Percentiles rank a stretch among this genome's conserved stretches.
Evolutionary conservation across 345 rosid species (phyloP).

Genomic region (Jatropha curcas): DNA sequence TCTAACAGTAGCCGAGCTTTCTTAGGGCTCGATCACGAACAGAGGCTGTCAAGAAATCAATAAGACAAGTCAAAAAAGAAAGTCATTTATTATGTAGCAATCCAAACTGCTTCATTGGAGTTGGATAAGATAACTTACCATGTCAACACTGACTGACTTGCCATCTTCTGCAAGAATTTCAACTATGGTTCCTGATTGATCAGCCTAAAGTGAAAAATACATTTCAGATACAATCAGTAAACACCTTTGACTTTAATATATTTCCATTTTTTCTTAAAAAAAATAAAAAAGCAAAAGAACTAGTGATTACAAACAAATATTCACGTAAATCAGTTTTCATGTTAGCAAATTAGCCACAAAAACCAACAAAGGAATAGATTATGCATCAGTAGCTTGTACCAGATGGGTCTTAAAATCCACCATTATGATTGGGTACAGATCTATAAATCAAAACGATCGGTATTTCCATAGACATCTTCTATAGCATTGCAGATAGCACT

Average conservation of each 20-base stretch:
- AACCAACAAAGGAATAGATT: too few relatives aligned
- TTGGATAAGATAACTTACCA: constrained; percentile 40
- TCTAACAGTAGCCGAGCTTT: not conserved
- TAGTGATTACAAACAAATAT: not conserved
- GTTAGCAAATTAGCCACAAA: not conserved
- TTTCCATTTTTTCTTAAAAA: not conserved
- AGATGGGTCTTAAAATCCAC: too few relatives aligned
- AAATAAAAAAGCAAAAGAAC: not conserved
- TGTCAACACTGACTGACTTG: constrained; percentile 68
- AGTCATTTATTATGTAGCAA: not conserved
- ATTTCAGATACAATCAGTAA: constrained; percentile 7
- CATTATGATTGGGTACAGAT: too few relatives aligned
- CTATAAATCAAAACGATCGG: too few relatives aligned
- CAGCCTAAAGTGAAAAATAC: constrained; percentile 48
- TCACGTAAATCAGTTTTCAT: not conserved
- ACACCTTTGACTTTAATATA: not conserved
- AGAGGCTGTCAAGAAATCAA: constrained; percentile 55
- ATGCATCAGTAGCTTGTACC: too few relatives aligned
- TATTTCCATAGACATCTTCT: too few relatives aligned
- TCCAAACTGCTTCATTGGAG: not conserved
- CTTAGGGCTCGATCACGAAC: constrained; percentile 71
- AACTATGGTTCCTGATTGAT: constrained; percentile 72
- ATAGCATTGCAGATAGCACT: too few relatives aligned
- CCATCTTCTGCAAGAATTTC: constrained; percentile 77
- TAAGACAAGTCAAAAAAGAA: not conserved